A percentile compares a stretch with the other conserved stretches of the same genome.
phyloP scores from a whole-genome alignment of 148 eudicot species.

The Heliosperma pusillum region DNA sequence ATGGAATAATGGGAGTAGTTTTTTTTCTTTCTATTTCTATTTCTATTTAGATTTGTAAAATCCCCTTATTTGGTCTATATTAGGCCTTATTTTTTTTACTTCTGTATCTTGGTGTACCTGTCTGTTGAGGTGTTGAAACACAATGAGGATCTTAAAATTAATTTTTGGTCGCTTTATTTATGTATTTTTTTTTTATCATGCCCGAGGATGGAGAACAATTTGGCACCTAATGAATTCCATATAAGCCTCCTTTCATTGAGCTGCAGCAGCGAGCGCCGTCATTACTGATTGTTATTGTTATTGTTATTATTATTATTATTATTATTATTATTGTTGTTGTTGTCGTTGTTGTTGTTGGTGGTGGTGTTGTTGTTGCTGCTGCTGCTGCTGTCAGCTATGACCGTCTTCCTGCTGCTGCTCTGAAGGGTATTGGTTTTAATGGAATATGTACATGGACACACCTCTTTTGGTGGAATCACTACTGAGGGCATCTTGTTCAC shows the following conservation, averaged over 20 bases:
- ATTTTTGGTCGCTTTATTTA: background rate
- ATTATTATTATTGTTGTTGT: too few relatives aligned
- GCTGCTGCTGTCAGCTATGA: too few relatives aligned
- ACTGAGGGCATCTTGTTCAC: slow-evolving; percentile 29
- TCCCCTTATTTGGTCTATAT: background rate
- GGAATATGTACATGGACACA: slow-evolving; percentile 9
- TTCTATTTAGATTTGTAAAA: background rate
- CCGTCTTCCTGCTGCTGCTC: too few relatives aligned
- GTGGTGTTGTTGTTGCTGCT: too few relatives aligned
- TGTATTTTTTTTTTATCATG: background rate
- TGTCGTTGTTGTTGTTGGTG: background rate
- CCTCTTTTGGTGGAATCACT: background rate
- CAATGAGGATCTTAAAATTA: background rate
- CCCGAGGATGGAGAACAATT: slow-evolving; percentile 24
- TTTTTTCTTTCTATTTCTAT: too few relatives aligned
- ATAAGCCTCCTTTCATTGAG: slow-evolving; percentile 36
- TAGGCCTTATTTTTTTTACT: background rate
- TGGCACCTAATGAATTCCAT: slow-evolving; percentile 14
- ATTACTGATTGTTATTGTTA: background rate
- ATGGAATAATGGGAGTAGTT: too few relatives aligned
- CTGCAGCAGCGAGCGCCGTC: slow-evolving; percentile 10
- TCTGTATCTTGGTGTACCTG: background rate
- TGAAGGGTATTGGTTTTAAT: too few relatives aligned
- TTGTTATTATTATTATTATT: background rate
- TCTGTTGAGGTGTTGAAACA: background rate